Base-by-base conservation (phyloP, 768 basidiomycete genomes). In the Hirschioporus abietinus region DNA sequence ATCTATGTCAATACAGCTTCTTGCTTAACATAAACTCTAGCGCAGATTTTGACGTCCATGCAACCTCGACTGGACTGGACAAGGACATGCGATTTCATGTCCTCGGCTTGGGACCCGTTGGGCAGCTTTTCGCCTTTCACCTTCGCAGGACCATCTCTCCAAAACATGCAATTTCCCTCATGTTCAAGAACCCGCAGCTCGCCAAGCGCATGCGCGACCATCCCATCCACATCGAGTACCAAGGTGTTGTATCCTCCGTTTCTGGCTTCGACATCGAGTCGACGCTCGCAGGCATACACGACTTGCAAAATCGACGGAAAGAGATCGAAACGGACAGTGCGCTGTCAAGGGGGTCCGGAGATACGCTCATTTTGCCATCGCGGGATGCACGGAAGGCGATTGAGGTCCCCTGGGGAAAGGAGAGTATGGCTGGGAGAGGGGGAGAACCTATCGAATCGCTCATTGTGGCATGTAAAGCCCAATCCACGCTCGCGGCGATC, bases 31-130 rank as follows among this genome's bases (percentile, higher is more conserved):
- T 64, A 20, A 17, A 20, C 42, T 52, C 15, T 36, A 26, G 60
- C 59, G 30, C 58, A 35, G 24, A 24, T 58, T 35, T 35, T 23
- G 64, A 63, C 42, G 36, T 35, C 63, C 63, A 64, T 64, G 63
- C 63, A 64, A 64, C 24, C 35, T 27, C 36, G 20, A 23, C 25
- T 35, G 60, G 65, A n/a, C 57, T 60, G 27, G 61, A 63, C 64
- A 58, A 60, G 62, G 69, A 67, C 68, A 91, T 93, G 90, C 88
- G 83, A 68, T 83, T 90, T 74, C 89, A 92, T 79, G 73, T 92
- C 69, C 82, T 92, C 69, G 94, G 95, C 70, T 76, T 94, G 58
- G 94, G 94, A 63, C 83, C 93, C 59, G 85, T 96, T 68, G 96
- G 96, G 65, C 86, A 87, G 30, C 86, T 98, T 67, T 69, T 98